A percentile compares a stretch with the other conserved stretches of the same genome.
These are phyloP conservation scores for Scenedesmus sp. DNA, from an alignment of 163 green algal genomes.

Conservation along the genomic window DNA sequence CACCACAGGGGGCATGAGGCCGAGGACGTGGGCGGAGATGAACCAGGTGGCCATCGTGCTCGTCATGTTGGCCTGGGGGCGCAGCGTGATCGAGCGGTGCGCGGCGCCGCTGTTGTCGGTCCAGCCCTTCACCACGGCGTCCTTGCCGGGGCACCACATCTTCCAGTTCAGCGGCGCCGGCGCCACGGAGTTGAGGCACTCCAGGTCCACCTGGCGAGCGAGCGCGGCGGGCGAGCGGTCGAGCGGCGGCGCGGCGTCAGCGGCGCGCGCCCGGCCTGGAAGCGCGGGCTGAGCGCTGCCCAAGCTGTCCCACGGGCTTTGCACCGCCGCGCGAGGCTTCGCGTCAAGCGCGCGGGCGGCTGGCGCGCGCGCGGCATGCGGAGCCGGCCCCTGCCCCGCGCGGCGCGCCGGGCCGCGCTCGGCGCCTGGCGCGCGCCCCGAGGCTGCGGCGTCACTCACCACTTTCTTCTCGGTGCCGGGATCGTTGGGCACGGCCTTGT, in stretches of 20 bases:
- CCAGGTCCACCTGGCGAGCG: conserved; percentile 14
- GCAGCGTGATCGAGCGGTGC: conserved; percentile 27
- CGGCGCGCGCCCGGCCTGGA: too few relatives aligned
- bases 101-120: conserved; percentile 25
- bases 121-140: conserved; percentile 29
- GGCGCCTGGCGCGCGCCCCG: too few relatives aligned
- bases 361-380: too few relatives aligned
- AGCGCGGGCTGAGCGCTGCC: neutral
- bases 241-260: too few relatives aligned
- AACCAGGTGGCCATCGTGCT: conserved; percentile 37
- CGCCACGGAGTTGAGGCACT: conserved; percentile 31
- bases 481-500: conserved; percentile 11
- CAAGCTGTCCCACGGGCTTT: neutral
- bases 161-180: conserved; percentile 40
- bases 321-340: too few relatives aligned
- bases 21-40: conserved; percentile 30
- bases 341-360: too few relatives aligned
- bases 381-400: too few relatives aligned
- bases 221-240: neutral
- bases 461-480: conserved; percentile 19
- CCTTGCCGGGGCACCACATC: conserved; percentile 44
- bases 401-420: too few relatives aligned
- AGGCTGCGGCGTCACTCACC: too few relatives aligned
- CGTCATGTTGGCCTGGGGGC: conserved; percentile 34
- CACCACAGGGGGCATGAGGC: conserved; percentile 28